Conservation (phyloP, 345 rosid genomes). For the Euphorbia tirucalli region DNA sequence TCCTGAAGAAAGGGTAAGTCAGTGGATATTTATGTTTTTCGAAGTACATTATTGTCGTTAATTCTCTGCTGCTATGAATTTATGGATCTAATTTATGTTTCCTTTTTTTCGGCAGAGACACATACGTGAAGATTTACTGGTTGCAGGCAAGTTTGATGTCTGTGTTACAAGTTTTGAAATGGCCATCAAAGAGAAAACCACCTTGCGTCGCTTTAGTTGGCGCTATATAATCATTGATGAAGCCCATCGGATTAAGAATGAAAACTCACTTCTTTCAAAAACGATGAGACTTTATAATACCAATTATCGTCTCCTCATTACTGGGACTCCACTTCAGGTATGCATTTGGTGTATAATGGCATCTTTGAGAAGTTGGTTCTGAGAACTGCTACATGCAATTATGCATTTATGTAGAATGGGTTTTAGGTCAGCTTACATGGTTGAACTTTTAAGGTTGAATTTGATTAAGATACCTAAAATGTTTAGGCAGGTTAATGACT, state of each 20-base stretch:
- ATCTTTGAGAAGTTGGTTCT: background rate
- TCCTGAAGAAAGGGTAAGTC: conserved; percentile 93
- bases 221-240: conserved; percentile 96
- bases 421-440: background rate
- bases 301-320: conserved; percentile 88
- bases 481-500: conserved; percentile 1
- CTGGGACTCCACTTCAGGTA: conserved; percentile 99
- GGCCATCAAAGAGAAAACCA: conserved; percentile 97
- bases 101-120: conserved; percentile 52
- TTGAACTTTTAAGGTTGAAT: background rate
- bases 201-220: conserved; percentile 94
- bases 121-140: conserved; percentile 86
- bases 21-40: background rate
- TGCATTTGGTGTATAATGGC: conserved; percentile 5
- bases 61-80: background rate
- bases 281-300: conserved; percentile 91
- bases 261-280: conserved; percentile 90
- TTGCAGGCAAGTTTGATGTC: conserved; percentile 97
- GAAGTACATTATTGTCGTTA: background rate
- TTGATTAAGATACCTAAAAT: background rate
- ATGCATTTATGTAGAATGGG: background rate
- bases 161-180: conserved; percentile 99
- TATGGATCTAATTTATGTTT: background rate
- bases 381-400: background rate
- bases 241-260: conserved; percentile 96